Conservation (phyloP, 306 rosid species). For the apple (Malus domestica) region DNA sequence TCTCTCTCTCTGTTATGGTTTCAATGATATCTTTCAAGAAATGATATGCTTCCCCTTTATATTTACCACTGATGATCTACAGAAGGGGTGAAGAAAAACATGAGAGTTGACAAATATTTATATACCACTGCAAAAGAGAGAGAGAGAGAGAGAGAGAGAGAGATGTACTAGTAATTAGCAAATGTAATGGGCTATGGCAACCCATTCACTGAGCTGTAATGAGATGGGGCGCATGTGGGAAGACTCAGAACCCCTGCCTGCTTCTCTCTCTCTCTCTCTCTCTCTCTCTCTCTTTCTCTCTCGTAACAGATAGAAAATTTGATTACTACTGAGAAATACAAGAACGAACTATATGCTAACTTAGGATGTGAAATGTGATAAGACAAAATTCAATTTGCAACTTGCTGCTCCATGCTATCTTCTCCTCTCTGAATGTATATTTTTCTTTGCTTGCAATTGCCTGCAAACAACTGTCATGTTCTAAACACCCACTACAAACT, state of each 20-base stretch:
- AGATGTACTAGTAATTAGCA: conserved; percentile 14
- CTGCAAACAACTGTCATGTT: conserved; percentile 43
- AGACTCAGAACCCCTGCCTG: conserved; percentile 30
- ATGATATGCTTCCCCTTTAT: neutral
- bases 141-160: neutral
- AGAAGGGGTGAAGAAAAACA: conserved; percentile 29
- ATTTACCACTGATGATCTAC: neutral
- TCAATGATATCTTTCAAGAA: conserved; percentile 13
- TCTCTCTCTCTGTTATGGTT: neutral
- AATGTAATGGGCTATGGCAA: conserved; percentile 24
- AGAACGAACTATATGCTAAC: neutral
- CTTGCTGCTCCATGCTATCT: conserved; percentile 21
- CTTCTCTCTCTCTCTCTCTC: conserved; percentile 15
- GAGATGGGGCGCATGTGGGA: conserved; percentile 71
- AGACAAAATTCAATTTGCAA: conserved; percentile 23
- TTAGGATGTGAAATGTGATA: conserved; percentile 1
- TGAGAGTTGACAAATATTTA: conserved; percentile 33
- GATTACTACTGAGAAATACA: neutral
- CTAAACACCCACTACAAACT: conserved; percentile 17
- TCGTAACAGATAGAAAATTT: neutral
- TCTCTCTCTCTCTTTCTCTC: conserved; percentile 15
- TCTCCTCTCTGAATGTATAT: conserved; percentile 16
- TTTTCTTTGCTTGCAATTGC: conserved; percentile 19
- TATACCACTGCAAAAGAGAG: neutral
- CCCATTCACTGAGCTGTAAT: conserved; percentile 54